Percentiles rank a stretch among this genome's conserved stretches.
These are phyloP conservation scores for Acanthamoeba sp. DNA, from an alignment of 208 protist genomes.

Conservation along the genomic window DNA sequence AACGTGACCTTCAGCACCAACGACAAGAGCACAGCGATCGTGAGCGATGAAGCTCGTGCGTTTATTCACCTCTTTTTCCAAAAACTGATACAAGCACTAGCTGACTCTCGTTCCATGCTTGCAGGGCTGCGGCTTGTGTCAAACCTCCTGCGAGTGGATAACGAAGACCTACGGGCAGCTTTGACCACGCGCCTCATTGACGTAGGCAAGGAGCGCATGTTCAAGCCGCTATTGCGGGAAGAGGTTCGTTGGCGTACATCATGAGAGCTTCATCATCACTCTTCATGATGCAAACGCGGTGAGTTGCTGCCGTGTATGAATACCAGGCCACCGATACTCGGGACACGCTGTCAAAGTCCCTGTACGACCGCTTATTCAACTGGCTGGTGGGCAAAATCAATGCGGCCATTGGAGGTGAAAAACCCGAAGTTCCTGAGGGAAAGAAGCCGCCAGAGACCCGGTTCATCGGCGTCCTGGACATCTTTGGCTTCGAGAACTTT, in stretches of 20 bases:
- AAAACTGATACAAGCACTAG: too few species aligned
- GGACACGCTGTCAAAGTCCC: slow-evolving; percentile 89
- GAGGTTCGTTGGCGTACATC: neutral
- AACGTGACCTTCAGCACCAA: slow-evolving; percentile 83
- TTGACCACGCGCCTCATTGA: slow-evolving; percentile 23
- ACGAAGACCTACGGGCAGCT: neutral
- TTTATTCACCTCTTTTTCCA: too few species aligned
- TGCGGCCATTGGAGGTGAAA: neutral
- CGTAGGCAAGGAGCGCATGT: slow-evolving; percentile 28
- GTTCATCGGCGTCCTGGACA: slow-evolving; percentile 93
- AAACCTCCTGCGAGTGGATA: neutral
- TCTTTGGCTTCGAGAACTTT: slow-evolving; percentile 96
- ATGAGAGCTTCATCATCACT: too few species aligned
- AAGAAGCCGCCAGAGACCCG: neutral
- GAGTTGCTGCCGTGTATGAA: neutral
- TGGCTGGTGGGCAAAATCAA: slow-evolving; percentile 78
- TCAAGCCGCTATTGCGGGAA: neutral
- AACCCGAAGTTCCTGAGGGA: neutral
- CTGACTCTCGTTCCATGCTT: too few species aligned
- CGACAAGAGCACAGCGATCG: neutral
- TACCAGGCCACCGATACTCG: slow-evolving; percentile 85
- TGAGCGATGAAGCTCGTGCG: neutral
- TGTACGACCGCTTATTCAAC: slow-evolving; percentile 87
- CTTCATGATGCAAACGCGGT: too few species aligned
- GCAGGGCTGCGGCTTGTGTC: neutral